Base-by-base conservation (phyloP, 495 filamentous ascomycete genomes). In the Astrothelium subdiscretum region DNA sequence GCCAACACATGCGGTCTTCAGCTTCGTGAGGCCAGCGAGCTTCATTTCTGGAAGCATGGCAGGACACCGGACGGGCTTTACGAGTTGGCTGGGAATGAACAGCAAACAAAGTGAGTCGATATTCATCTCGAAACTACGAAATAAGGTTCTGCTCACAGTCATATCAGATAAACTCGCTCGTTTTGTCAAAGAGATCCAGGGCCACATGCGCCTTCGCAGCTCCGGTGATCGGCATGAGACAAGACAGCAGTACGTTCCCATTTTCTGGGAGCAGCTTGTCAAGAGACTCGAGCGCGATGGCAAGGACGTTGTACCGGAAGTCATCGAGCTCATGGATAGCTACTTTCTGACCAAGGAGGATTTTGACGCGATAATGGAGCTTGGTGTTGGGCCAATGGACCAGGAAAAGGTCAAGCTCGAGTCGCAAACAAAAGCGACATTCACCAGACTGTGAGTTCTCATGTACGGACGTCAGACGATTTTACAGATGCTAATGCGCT, bases 261-360 rank as follows among this genome's bases (percentile, higher is more conserved):
- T 90, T 1, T 76, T 99, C n/a, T 97, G 91, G 88, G 80, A 87
- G 57, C 80, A 83, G 66, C 75, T 91, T n/a, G 79, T 96, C 62
- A 84, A 85, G 58, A 81, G 81, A 44, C 60, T 77, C 6, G 32
- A 69, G 58, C n/a, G 24, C 2, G 68, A 74, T 15, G 74, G 74
- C 32, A 76, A 75, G 43, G 73, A 75, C 18, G 65, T 67, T 58
- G 73, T 75, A 22, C 67, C 67, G 3, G 72, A 76, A 22, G 64
- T 76, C 27, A 95, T 97, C 68, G 81, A 91, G 32, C 78, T 96
- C 48, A 96, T 99, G 94, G 94, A 99, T 69, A 88, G 86, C 72
- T 99, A 99, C 73, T 99, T 86, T 75, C 80, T 99, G n/a, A 97
- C 94, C 0, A 84, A 85, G 61, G 94, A 97, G 6, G 94, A 99